phyloP scores from a whole-genome alignment of 1,139 yeast genomes.

The Lodderomyces beijingensis region DNA sequence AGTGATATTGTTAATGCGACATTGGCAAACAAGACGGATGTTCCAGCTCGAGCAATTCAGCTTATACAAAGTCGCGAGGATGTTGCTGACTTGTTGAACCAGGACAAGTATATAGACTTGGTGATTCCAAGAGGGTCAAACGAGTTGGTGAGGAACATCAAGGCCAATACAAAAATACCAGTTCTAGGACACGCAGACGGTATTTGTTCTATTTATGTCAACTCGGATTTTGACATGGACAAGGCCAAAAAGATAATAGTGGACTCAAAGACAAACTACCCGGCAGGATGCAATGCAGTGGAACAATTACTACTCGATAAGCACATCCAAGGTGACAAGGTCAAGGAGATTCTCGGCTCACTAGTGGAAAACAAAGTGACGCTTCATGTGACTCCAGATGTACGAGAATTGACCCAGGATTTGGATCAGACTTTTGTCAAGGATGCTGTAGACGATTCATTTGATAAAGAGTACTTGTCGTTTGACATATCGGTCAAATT shows the following conservation, averaged over 20 bases:
- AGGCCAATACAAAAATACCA: conserved; percentile 85
- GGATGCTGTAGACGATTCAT: conserved; percentile 54
- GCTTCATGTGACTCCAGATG: conserved; percentile 59
- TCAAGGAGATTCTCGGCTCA: conserved; percentile 42
- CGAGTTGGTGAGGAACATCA: conserved; percentile 80
- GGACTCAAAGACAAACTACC: conserved; percentile 92
- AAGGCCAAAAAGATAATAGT: conserved; percentile 73
- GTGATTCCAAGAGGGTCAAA: conserved; percentile 98
- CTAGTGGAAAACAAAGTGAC: conserved; percentile 66
- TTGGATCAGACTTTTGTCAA: conserved; percentile 17
- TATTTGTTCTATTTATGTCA: conserved; percentile 83
- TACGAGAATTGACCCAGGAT: conserved; percentile 23
- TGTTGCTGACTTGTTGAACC: conserved; percentile 75
- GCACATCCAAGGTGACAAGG: conserved; percentile 35
- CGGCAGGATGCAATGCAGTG: conserved; percentile 97
- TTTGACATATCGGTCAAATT: conserved; percentile 73
- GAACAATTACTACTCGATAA: conserved; percentile 77
- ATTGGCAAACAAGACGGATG: conserved; percentile 51
- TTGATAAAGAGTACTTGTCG: conserved; percentile 78
- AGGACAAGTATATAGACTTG: conserved; percentile 86
- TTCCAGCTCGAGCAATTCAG: conserved; percentile 80
- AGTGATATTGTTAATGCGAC: conserved; percentile 65
- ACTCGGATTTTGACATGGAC: conserved; percentile 64
- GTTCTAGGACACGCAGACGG: conserved; percentile 99
- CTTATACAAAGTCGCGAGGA: conserved; percentile 85